Conservation (phyloP, 2,329 filamentous ascomycete species). For the Leptographium wingfieldii region DNA sequence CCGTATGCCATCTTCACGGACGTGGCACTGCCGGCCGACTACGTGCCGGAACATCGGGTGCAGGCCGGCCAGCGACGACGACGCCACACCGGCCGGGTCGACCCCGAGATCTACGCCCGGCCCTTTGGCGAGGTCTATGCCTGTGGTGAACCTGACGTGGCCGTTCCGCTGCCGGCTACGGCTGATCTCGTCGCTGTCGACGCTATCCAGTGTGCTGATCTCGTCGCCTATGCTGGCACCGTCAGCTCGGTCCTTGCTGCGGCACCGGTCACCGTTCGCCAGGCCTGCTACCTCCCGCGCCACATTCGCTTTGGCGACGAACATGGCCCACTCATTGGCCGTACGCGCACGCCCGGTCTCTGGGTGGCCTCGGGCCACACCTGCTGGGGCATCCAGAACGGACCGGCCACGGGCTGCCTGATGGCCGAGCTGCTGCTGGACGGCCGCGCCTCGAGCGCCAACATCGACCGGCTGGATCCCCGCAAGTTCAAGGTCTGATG, state of each 20-base stretch:
- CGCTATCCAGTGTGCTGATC: constrained; percentile 65
- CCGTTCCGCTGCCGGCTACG: constrained; percentile 60
- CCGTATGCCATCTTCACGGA: constrained; percentile 78
- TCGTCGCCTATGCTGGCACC: constrained; percentile 62
- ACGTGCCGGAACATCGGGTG: constrained; percentile 38
- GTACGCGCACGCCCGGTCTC: constrained; percentile 59
- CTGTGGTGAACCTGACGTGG: constrained; percentile 74
- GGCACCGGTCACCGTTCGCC: constrained; percentile 57
- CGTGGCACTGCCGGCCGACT: constrained; percentile 59
- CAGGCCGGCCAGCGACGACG: constrained; percentile 36
- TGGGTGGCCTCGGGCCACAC: constrained; percentile 84
- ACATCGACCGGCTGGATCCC: constrained; percentile 55
- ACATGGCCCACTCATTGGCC: constrained; percentile 62
- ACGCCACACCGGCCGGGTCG: constrained; percentile 49
- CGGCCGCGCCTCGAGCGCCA: constrained; percentile 54
- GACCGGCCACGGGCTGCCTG: constrained; percentile 70
- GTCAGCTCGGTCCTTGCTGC: constrained; percentile 54
- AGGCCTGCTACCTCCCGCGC: constrained; percentile 89
- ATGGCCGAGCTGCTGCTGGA: constrained; percentile 72
- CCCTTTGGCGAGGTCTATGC: constrained; percentile 86
- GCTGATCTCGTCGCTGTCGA: constrained; percentile 68
- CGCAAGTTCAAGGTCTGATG: constrained; percentile 42
- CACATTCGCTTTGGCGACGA: constrained; percentile 50
- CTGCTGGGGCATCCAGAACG: constrained; percentile 98
- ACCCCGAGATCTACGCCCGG: constrained; percentile 88